A percentile compares a stretch with the other conserved stretches of the same genome.
Conservation (phyloP, 768 basidiomycete genomes). For the Suillus discolor region DNA sequence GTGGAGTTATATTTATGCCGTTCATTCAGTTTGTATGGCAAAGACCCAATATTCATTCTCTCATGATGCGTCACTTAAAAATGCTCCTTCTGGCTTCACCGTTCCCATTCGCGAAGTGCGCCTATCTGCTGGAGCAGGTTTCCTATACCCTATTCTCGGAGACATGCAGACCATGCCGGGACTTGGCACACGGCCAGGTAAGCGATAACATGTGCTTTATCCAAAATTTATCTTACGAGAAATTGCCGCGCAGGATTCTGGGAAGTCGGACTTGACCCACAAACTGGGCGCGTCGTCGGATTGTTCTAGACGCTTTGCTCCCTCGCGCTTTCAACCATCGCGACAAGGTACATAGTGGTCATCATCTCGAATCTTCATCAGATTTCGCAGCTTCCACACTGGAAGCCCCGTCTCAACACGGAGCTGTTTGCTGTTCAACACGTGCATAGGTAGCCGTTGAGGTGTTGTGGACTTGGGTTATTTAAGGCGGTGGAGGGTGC, state of each 20-base stretch:
- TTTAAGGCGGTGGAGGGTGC: conserved; percentile 9
- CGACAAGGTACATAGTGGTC: conserved; percentile 5
- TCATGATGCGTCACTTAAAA: conserved; percentile 89
- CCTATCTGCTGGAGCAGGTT: conserved; percentile 91
- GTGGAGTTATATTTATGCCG: conserved; percentile 9
- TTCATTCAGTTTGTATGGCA: conserved; percentile 83
- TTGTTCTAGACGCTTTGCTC: conserved; percentile 60
- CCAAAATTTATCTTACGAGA: conserved; percentile 12
- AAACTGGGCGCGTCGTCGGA: conserved; percentile 82
- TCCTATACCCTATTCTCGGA: conserved; percentile 93
- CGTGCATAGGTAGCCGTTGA: conserved; percentile 26
- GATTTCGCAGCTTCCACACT: conserved; percentile 21
- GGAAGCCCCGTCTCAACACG: conserved; percentile 40
- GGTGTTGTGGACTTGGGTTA: conserved; percentile 20
- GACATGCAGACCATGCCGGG: conserved; percentile 99
- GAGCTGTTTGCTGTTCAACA: conserved; percentile 43
- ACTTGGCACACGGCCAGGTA: conserved; percentile 87
- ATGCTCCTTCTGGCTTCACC: conserved; percentile 90
- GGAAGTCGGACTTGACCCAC: conserved; percentile 83
- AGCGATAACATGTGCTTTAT: conserved; percentile 18
- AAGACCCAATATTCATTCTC: conserved; percentile 99
- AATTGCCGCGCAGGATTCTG: conserved; percentile 65
- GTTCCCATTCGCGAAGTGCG: conserved; percentile 89
- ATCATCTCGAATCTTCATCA: conserved; percentile 20
- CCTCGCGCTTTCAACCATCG: conserved; percentile 25